A percentile compares a stretch with the other conserved stretches of the same genome.
Evolutionary conservation across 2,329 filamentous ascomycete genomes (phyloP).

Genomic region (Colletotrichum abscissum): DNA sequence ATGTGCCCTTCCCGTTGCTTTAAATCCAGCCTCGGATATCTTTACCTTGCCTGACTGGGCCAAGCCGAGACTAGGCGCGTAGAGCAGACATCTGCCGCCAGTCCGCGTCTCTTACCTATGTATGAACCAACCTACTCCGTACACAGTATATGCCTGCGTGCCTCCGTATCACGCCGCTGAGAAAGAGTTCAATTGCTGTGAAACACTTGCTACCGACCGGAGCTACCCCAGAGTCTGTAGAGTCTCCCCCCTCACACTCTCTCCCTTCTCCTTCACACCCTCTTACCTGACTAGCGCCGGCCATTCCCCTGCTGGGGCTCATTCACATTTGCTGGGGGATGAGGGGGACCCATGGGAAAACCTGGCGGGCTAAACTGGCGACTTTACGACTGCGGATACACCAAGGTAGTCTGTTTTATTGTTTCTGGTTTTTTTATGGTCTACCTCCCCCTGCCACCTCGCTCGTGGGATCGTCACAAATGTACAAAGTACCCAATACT

Average conservation of each 20-base stretch:
- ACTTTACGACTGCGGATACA: not conserved
- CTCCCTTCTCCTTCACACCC: slow-evolving; percentile 4
- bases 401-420: not conserved
- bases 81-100: not conserved
- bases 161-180: not conserved
- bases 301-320: not conserved
- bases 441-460: not conserved
- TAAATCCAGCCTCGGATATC: not conserved
- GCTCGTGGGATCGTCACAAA: not conserved
- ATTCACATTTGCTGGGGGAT: slow-evolving; percentile 4
- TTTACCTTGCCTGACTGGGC: not conserved
- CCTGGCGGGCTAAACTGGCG: not conserved
- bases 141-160: no score
- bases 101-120: not conserved
- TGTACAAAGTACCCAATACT: not conserved
- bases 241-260: not conserved
- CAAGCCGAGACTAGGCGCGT: not conserved
- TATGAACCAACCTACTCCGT: no score
- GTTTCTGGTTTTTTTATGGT: not conserved
- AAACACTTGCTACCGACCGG: not conserved
- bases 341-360: slow-evolving; percentile 4
- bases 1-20: slow-evolving; percentile 8
- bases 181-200: not conserved
- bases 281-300: not conserved
- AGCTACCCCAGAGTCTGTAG: slow-evolving; percentile 10